Evolutionary conservation across 1,284 basidiomycete genomes (phyloP).

Genomic region (Cutaneotrichosporon mucoides): DNA sequence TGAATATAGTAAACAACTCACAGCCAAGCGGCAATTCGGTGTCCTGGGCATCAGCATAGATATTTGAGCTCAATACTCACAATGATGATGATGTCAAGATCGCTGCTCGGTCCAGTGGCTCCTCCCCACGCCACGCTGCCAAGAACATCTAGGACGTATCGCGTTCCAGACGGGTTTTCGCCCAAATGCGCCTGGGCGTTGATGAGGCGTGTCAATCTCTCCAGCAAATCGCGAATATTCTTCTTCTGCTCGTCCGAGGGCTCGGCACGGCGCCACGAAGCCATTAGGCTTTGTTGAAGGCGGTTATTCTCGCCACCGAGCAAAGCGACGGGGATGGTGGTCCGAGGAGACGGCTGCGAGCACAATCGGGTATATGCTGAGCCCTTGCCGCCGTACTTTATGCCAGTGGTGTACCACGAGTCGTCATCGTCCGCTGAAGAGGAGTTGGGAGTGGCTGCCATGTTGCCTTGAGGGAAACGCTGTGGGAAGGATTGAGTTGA

Average conservation of each 20-base stretch:
- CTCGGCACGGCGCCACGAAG: slow-evolving; percentile 6
- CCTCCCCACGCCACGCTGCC: slow-evolving; percentile 50
- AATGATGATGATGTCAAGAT: slow-evolving; percentile 44
- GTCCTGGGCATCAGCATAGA: slow-evolving; percentile 28
- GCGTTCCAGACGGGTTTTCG: background rate
- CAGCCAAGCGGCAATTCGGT: slow-evolving; percentile 34
- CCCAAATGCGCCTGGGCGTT: background rate
- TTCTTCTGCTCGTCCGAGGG: background rate
- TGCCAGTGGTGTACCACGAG: background rate
- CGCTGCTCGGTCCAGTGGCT: slow-evolving; percentile 35
- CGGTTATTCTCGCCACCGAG: background rate
- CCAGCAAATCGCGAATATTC: background rate
- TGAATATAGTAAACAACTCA: slow-evolving; percentile 14
- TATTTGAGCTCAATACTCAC: slow-evolving; percentile 16
- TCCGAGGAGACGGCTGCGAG: background rate
- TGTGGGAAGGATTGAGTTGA: background rate
- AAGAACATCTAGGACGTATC: slow-evolving; percentile 46
- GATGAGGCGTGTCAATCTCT: background rate
- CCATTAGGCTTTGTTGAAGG: slow-evolving; percentile 1
- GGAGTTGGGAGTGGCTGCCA: background rate
- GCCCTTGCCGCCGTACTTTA: background rate
- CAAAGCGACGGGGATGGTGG: background rate
- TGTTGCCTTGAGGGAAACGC: background rate
- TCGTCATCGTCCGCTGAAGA: background rate
- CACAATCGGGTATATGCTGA: slow-evolving; percentile 2